Evolutionary conservation across 192 early-diverging fungal species (phyloP), one percentile per base, ranked within the genome.

Genomic region (Entophlyctis helioformis): DNA sequence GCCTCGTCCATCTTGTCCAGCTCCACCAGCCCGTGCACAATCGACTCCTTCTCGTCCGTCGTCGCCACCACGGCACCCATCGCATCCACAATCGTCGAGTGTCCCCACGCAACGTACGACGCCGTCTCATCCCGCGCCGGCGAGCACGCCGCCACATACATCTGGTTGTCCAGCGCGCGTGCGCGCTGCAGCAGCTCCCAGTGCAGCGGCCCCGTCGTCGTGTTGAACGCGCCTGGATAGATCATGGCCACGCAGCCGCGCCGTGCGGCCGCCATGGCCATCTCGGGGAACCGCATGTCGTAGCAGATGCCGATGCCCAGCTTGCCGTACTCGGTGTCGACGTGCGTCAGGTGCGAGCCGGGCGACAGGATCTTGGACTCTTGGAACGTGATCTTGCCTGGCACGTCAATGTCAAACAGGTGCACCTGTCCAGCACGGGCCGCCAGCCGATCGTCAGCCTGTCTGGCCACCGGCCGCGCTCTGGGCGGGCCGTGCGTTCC

Each of bases 161-260:
- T 64, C 55, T 89, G 89, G 60, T 96, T 98, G 62, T 98, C 95
- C 16, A 87, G 58, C 1, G 95, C 95, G 15, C 90, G 64, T 0
- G 87, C 82, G 0, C 87, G 66, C 55, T 82, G 71, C 40, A 93
- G 48, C 25, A 93, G 64, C 56, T 98, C 92, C 90, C 92, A 98
- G 48, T 67, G 90, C 55, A 93, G 44, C 1, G 92, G 91, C 16
- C 95, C 95, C 1, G 95, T 98, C 10, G 83, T 90, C 62, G 79
- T 84, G 60, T 96, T 98, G 63, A 96, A 96, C 0, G 91, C 92
- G 1, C 89, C 95, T 2, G 92, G 95, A 52, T 95, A 98, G 25
- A 98, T 77, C 92, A 98, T 93, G 15, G 76, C 82, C 19, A 93
- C 57, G 50, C 88, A 91, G 0, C 88, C 86, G 55, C 74, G 75